A percentile compares a stretch with the other conserved stretches of the same genome.
Conservation (phyloP, 305 asterid species). For the Caryopteris hybrid region DNA sequence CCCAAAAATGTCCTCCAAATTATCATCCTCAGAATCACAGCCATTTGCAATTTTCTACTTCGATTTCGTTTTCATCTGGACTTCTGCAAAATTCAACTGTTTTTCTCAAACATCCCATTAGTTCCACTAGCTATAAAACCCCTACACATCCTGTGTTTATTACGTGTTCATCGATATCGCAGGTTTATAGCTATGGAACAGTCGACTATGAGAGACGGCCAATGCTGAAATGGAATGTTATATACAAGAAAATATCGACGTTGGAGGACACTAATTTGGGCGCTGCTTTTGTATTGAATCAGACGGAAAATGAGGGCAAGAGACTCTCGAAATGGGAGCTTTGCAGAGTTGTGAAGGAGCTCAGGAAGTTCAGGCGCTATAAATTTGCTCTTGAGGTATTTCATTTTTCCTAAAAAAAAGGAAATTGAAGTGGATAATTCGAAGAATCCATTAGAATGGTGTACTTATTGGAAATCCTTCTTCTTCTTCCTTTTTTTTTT, state of each 20-base stretch:
- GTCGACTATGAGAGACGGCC: conserved; percentile 58
- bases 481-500: no score
- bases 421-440: not conserved
- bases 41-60: conserved; percentile 24
- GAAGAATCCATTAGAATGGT: not conserved
- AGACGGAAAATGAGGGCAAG: conserved; percentile 66
- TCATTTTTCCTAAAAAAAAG: not conserved
- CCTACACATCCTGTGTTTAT: conserved; percentile 28
- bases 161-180: conserved; percentile 49
- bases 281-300: conserved; percentile 61
- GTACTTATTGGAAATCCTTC: not conserved
- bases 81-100: conserved; percentile 32
- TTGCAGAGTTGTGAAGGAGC: conserved; percentile 71
- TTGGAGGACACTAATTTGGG: conserved; percentile 41
- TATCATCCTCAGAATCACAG: conserved; percentile 14
- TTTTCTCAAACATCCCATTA: conserved; percentile 24
- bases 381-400: conserved; percentile 77
- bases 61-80: conserved; percentile 50
- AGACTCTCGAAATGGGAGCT: conserved; percentile 72
- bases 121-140: conserved; percentile 20
- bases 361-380: conserved; percentile 72
- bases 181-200: conserved; percentile 57
- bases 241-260: conserved; percentile 58
- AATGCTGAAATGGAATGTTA: conserved; percentile 50
- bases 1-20: conserved; percentile 32